Base-by-base conservation (phyloP, 164 flowering plant species). In the Chimonanthus praecox region DNA sequence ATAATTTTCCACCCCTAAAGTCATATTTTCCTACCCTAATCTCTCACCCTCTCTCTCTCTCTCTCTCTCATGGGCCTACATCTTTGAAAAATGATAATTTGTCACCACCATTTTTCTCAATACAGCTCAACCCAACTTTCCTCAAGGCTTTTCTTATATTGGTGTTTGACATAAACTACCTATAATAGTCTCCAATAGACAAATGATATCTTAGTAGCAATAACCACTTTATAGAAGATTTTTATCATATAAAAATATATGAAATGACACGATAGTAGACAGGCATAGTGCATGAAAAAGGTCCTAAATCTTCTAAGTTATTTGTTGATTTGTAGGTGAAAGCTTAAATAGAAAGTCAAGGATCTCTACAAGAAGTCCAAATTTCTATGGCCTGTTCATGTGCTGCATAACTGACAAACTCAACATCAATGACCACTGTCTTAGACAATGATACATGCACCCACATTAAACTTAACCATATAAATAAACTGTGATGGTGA, bases 71-170 rank as follows among this genome's bases (percentile, higher is more conserved):
- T 62, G 72, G 61, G 44, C 69, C 71, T 74, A 65, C 50, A 63
- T 43, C 72, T 72, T 72, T 72, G 78, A 76, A 72, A 33, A 72
- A 72, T 43, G 15, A 33, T 10, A 1, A 20, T 13, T 60, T 67
- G 33, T 5, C 64, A 60, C 65, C 50, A 21, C 64, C 6, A 33
- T 33, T 33, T 33, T 33, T 10, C 13, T 48, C 6, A 46, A 62
- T 71, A 21, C 78, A 76, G 71, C 74, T 66, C 65, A 71, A 71
- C 33, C 67, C 74, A 71, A 76, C 74, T 66, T 58, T 49, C 61
- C n/a, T 76, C 75, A 62, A 68, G 72, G 79, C 63, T 69, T 64
- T 71, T 76, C 58, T 51, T 54, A 6, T 49, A 6, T 18, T 45
- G 72, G 47, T 58, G 58, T 72, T 33, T 68, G 79, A 68, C 73